Base-by-base conservation (phyloP, 371 early-diverging fungal species). In the Apophysomyces ossiformis region DNA sequence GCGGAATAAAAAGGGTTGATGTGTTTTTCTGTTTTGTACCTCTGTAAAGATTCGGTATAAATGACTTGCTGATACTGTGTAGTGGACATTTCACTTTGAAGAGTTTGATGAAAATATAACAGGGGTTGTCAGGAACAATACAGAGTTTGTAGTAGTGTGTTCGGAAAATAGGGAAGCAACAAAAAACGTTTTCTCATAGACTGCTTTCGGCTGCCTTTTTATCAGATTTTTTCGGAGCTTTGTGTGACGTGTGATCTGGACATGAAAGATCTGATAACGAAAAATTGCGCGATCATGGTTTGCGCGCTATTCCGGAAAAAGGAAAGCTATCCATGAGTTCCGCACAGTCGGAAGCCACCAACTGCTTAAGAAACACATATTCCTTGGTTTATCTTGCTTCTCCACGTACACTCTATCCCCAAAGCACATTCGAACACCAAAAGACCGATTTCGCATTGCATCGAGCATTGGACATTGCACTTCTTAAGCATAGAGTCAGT, bases 261-360 rank as follows among this genome's bases (percentile, higher is more conserved):
- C 54, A 21, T 50, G 21, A 50, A 50, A 47, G 21, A 50, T 50
- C 54, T 50, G 54, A 50, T 50, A 50, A 50, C 54, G 54, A 50
- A 50, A 50, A 50, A 47, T 13, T 47, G 18, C 21, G 21, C 8
- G 16, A 50, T 50, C 54, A 50, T 21, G 32, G 54, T 11, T 41
- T 16, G 54, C 50, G 50, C 54, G 54, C 54, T 50, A 1, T 50
- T 50, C 21, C 54, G 54, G 54, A 26, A 26, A 26, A 26, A 26
- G 32, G 32, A 26, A 5, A 18, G 21, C 6, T 21, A n/a, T 21
- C 7, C 32, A 26, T 26, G 32, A 18, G 21, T 7, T 26, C 54
- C 54, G 54, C 21, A 5, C 54, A 50, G 21, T 21, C 54, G 54
- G 54, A 21, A 21, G 7, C 9, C 41, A 41, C 6, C 41, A 11